These are phyloP conservation scores for Phytophthora aleatoria DNA, from an alignment of 352 stramenopile species.

Conservation along the genomic window DNA sequence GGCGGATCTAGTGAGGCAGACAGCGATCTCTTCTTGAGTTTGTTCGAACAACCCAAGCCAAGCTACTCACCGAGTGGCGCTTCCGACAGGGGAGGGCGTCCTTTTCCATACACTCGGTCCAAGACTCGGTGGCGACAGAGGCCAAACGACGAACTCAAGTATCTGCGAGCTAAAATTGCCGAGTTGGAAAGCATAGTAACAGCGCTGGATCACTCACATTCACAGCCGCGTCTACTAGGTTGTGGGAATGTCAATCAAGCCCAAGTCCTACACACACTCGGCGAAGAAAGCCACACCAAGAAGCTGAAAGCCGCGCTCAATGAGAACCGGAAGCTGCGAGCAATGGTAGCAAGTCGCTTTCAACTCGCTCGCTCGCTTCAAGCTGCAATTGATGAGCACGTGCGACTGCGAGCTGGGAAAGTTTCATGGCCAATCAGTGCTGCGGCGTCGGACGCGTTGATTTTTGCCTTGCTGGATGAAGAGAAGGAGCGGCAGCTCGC, in stretches of 20 bases:
- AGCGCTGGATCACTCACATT: conserved; percentile 1
- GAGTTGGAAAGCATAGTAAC: conserved; percentile 20
- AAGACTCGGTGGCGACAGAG: conserved; percentile 28
- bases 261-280: background rate
- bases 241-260: background rate
- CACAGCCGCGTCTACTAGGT: too few species aligned
- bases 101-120: conserved; percentile 23
- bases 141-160: conserved; percentile 37
- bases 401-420: conserved; percentile 1
- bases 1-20: background rate
- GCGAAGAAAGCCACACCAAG: conserved; percentile 4
- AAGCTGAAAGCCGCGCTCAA: conserved; percentile 7
- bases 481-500: conserved; percentile 14
- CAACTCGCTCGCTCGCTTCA: conserved; percentile 17
- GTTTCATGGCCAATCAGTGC: conserved; percentile 11
- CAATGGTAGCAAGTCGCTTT: background rate
- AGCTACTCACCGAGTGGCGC: background rate
- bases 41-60: background rate
- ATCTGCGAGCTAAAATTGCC: conserved; percentile 14
- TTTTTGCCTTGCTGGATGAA: conserved; percentile 23
- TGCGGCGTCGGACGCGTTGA: conserved; percentile 8
- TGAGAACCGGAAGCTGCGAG: conserved; percentile 19
- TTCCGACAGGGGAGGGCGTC: conserved; percentile 11
- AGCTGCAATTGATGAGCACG: conserved; percentile 15
- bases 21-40: background rate